These are phyloP conservation scores for Phallus indusiatus DNA, from an alignment of 768 basidiomycete species.

Conservation along the genomic window DNA sequence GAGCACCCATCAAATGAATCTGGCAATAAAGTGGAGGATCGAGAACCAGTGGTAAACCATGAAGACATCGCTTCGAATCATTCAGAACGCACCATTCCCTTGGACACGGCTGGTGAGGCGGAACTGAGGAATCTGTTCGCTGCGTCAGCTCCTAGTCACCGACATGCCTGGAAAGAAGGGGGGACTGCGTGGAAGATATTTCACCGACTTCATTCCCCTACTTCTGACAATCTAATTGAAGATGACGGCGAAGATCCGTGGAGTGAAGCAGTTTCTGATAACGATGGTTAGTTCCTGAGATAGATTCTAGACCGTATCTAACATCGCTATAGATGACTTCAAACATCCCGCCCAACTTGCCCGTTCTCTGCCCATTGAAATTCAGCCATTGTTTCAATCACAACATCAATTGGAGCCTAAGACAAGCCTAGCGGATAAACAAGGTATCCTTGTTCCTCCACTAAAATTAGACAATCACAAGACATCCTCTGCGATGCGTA, in stretches of 20 bases:
- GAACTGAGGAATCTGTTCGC: conserved; percentile 57
- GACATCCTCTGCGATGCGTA: conserved; percentile 45
- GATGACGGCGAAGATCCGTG: conserved; percentile 21
- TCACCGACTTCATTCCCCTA: conserved; percentile 19
- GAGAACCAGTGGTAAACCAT: not conserved
- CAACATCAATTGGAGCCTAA: conserved; percentile 39
- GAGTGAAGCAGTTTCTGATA: conserved; percentile 8
- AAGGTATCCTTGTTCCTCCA: conserved; percentile 23
- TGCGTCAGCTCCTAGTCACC: conserved; percentile 59
- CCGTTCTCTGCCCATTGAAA: conserved; percentile 56
- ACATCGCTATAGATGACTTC: conserved; percentile 15
- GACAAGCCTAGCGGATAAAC: conserved; percentile 32
- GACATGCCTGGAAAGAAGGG: conserved; percentile 57
- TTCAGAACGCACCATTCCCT: not conserved
- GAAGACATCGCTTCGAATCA: not conserved
- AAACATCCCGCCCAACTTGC: conserved; percentile 23
- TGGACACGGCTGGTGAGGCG: conserved; percentile 26
- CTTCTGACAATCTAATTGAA: conserved; percentile 22
- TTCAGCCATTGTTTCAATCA: conserved; percentile 29
- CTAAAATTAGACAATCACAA: conserved; percentile 12
- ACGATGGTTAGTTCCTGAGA: not conserved
- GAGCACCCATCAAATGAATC: not conserved
- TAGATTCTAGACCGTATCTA: not conserved
- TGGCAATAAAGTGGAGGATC: not conserved
- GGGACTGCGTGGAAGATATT: conserved; percentile 59